Percentiles rank a stretch among this genome's conserved stretches.
These are phyloP conservation scores for Phytophthora foliorum DNA, from an alignment of 352 stramenopile species.

Conservation along the genomic window DNA sequence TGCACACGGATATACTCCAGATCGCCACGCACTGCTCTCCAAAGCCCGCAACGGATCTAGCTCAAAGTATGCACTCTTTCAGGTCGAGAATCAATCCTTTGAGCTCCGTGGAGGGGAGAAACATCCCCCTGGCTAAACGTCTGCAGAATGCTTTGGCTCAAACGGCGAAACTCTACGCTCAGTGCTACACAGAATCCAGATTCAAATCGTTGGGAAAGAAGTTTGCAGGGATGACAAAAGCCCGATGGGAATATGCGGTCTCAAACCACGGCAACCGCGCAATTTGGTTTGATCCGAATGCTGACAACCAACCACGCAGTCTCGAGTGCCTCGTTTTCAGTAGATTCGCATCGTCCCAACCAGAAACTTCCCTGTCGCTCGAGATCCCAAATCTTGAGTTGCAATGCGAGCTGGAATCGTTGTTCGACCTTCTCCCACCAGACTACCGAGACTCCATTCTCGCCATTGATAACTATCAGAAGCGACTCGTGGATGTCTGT, in stretches of 20 bases:
- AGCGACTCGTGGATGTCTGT: conserved; percentile 48
- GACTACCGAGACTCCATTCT: conserved; percentile 36
- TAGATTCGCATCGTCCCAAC: background rate
- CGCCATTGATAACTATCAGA: conserved; percentile 27
- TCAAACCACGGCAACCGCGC: conserved; percentile 9
- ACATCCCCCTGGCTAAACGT: background rate
- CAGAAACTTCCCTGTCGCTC: background rate
- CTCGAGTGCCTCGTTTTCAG: conserved; percentile 36
- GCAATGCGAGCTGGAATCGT: conserved; percentile 46
- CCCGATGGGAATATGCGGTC: conserved; percentile 38
- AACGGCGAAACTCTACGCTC: conserved; percentile 24
- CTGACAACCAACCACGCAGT: conserved; percentile 38
- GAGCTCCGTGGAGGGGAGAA: background rate
- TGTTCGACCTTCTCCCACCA: conserved; percentile 44
- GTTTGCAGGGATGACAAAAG: conserved; percentile 31
- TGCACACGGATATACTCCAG: conserved; percentile 20
- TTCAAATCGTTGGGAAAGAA: background rate
- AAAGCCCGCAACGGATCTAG: background rate
- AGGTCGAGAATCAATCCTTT: conserved; percentile 7
- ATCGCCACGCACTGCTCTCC: conserved; percentile 17
- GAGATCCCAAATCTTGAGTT: conserved; percentile 21
- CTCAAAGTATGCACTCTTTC: conserved; percentile 22
- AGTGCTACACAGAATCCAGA: conserved; percentile 19
- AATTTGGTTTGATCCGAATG: conserved; percentile 46
- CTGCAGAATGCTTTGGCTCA: conserved; percentile 9